Evolutionary conservation across 495 filamentous ascomycete species (phyloP).

Genomic region (Rostrohypoxylon terebratum): DNA sequence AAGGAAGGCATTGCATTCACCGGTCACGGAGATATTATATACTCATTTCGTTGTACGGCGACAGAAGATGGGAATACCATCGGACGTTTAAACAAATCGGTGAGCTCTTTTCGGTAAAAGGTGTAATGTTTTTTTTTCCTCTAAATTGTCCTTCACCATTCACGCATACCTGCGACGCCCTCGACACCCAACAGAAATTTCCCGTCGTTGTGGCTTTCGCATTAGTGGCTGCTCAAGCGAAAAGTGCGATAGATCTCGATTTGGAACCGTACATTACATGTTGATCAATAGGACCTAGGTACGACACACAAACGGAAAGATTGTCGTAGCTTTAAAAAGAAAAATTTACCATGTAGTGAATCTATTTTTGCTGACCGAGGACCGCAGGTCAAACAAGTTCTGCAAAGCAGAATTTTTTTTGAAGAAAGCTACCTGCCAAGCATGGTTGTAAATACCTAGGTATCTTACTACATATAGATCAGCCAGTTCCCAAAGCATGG

Average conservation of each 20-base stretch:
- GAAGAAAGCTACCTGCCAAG: conserved; percentile 26
- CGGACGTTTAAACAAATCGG: conserved; percentile 23
- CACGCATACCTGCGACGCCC: conserved; percentile 17
- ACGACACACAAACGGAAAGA: conserved; percentile 27
- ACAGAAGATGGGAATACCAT: conserved; percentile 18
- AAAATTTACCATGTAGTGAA: conserved; percentile 21
- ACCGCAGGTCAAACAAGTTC: conserved; percentile 37
- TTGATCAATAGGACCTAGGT: conserved; percentile 35
- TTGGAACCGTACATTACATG: conserved; percentile 28
- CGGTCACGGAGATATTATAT: conserved; percentile 27
- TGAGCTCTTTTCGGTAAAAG: conserved; percentile 45
- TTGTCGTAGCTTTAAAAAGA: conserved; percentile 15
- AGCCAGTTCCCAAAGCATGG: conserved; percentile 41
- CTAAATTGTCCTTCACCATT: conserved; percentile 37
- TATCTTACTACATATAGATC: conserved; percentile 41
- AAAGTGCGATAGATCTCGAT: conserved; percentile 32
- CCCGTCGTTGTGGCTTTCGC: conserved; percentile 24
- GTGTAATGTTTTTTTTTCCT: conserved; percentile 22
- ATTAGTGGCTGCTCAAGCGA: conserved; percentile 17
- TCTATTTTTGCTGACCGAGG: conserved; percentile 46
- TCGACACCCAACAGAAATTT: not conserved
- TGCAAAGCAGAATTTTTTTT: conserved; percentile 3
- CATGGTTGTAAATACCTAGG: conserved; percentile 35
- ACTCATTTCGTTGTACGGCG: conserved; percentile 23
- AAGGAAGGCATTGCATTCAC: conserved; percentile 28